Percentiles rank a stretch among this genome's conserved stretches.
These are phyloP conservation scores for Parathielavia appendiculata DNA, from an alignment of 495 filamentous ascomycete species.

Conservation along the genomic window DNA sequence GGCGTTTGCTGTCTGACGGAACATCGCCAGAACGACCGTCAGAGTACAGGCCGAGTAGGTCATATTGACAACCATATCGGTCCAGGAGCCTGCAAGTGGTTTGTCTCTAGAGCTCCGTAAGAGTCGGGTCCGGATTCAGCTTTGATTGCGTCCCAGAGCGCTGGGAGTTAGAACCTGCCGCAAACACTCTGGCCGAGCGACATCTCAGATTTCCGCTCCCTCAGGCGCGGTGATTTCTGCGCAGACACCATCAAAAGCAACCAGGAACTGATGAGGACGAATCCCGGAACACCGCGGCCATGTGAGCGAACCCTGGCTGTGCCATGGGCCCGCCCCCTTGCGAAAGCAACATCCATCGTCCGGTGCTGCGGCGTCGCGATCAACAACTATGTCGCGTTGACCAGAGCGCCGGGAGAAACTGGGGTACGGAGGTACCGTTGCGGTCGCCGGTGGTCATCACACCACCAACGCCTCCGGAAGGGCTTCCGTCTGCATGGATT, in stretches of 20 bases:
- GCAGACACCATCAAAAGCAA: background rate
- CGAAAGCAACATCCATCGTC: conserved; percentile 12
- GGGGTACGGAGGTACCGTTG: conserved; percentile 8
- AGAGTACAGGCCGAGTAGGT: background rate
- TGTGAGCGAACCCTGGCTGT: background rate
- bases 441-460: background rate
- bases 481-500: conserved; percentile 19
- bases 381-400: conserved; percentile 6
- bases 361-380: conserved; percentile 18
- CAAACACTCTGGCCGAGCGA: background rate
- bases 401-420: conserved; percentile 16
- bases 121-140: background rate
- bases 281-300: too few relatives aligned
- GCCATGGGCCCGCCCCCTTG: background rate
- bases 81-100: background rate
- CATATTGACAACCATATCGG: background rate
- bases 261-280: too few relatives aligned
- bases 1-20: too few relatives aligned
- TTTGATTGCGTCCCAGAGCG: background rate
- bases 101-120: background rate
- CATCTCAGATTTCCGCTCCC: background rate
- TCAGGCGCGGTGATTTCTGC: background rate
- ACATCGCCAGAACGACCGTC: background rate
- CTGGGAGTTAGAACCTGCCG: background rate
- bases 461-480: conserved; percentile 13